phyloP scores from a whole-genome alignment of 495 filamentous ascomycete genomes.

The Penicillium bovifimosum region DNA sequence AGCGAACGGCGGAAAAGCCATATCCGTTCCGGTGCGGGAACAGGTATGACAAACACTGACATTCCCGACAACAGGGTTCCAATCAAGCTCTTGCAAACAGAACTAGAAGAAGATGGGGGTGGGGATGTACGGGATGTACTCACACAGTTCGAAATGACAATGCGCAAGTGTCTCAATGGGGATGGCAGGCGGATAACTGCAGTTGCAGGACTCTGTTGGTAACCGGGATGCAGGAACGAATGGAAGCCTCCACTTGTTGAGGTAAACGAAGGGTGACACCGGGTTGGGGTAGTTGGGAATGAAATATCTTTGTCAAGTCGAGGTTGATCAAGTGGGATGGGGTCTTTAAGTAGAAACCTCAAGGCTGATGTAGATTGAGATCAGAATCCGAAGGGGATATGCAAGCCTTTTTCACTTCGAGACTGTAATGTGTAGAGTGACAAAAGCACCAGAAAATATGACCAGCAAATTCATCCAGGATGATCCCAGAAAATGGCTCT shows the following conservation, averaged over 20 bases:
- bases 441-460: conserved; percentile 7
- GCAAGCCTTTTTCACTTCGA: conserved; percentile 16
- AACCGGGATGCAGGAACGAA: conserved; percentile 23
- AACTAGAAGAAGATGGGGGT: background rate
- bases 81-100: conserved; percentile 22
- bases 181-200: conserved; percentile 14
- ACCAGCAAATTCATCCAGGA: conserved; percentile 24
- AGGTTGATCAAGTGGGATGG: conserved; percentile 7
- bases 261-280: conserved; percentile 11
- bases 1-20: conserved; percentile 9
- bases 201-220: conserved; percentile 13
- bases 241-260: conserved; percentile 11
- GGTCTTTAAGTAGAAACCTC: conserved; percentile 4
- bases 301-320: conserved; percentile 18
- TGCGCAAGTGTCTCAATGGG: conserved; percentile 4
- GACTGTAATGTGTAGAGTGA: conserved; percentile 3
- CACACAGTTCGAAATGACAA: conserved; percentile 8
- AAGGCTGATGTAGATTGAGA: background rate
- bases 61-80: conserved; percentile 5
- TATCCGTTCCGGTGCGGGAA: conserved; percentile 12
- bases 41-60: conserved; percentile 10
- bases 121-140: conserved; percentile 12
- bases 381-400: conserved; percentile 10
- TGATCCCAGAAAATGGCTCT: conserved; percentile 30
- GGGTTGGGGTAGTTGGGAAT: conserved; percentile 23